Evolutionary conservation across 2,329 filamentous ascomycete species (phyloP).

Genomic region (Tolypocladium ovalisporum): DNA sequence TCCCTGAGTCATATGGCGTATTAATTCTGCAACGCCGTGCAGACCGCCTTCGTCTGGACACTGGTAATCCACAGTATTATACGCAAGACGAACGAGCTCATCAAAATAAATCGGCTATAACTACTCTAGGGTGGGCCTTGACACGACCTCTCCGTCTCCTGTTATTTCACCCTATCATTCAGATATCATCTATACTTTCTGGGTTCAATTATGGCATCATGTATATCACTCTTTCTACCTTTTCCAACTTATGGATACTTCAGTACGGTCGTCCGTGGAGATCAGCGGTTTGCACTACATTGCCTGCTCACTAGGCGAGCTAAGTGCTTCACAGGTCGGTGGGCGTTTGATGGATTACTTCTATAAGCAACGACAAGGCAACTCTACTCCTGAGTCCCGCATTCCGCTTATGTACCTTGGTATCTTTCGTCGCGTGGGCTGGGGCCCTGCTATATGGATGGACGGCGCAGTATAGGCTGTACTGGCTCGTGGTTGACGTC

Average conservation of each 20-base stretch:
- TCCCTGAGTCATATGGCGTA: conserved; percentile 27
- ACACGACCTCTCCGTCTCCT: conserved; percentile 46
- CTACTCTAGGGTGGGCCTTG: conserved; percentile 23
- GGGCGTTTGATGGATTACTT: conserved; percentile 30
- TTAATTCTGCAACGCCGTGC: conserved; percentile 23
- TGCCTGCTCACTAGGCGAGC: conserved; percentile 51
- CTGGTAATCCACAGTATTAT: conserved; percentile 17
- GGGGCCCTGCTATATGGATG: conserved; percentile 33
- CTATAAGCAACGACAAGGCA: conserved; percentile 8
- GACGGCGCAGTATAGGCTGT: conserved; percentile 22
- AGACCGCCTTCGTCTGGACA: conserved; percentile 17
- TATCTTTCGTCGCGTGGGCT: conserved; percentile 27
- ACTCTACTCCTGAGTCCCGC: conserved; percentile 9
- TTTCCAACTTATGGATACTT: conserved; percentile 44
- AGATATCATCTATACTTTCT: conserved; percentile 41
- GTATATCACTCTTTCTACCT: conserved; percentile 53
- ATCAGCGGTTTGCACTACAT: conserved; percentile 56
- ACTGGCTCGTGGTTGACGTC: conserved; percentile 27
- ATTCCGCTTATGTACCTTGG: conserved; percentile 20
- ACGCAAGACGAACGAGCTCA: conserved; percentile 27
- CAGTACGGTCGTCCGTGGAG: conserved; percentile 41
- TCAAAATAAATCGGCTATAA: conserved; percentile 13
- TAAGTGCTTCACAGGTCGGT: conserved; percentile 39
- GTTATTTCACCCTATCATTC: conserved; percentile 48
- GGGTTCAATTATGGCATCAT: conserved; percentile 51